A percentile compares a stretch with the other conserved stretches of the same genome.
Evolutionary conservation across 495 filamentous ascomycete species (phyloP).

Genomic region (Amniculicola lignicola): DNA sequence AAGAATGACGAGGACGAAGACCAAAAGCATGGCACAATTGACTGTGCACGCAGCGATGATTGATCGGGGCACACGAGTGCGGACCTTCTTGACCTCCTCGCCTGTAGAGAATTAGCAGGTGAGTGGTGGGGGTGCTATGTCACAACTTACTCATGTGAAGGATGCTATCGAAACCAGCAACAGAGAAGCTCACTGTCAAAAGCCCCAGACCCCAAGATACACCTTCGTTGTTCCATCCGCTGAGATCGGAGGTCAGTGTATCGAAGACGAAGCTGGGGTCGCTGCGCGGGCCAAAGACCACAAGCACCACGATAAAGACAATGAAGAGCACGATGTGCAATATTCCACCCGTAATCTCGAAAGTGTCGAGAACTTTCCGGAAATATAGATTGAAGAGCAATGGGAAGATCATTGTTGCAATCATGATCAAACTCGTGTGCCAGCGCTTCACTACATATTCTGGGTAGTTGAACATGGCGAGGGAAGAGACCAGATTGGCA

Average conservation of each 20-base stretch:
- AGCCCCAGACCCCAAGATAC: conserved; percentile 26
- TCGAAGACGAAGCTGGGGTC: conserved; percentile 25
- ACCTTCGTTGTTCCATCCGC: conserved; percentile 27
- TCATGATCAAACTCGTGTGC: conserved; percentile 22
- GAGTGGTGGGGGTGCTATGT: background rate
- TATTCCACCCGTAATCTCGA: conserved; percentile 23
- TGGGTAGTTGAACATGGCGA: conserved; percentile 41
- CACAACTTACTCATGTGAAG: conserved; percentile 32
- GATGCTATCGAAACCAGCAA: conserved; percentile 32
- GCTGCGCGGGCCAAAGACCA: conserved; percentile 6
- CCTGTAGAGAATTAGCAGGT: conserved; percentile 14
- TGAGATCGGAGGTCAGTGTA: conserved; percentile 8
- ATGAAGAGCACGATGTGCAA: conserved; percentile 21
- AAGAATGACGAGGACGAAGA: conserved; percentile 23
- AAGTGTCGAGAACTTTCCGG: conserved; percentile 11
- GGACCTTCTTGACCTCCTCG: conserved; percentile 33
- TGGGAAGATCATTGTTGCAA: conserved; percentile 33
- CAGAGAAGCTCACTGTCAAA: conserved; percentile 21
- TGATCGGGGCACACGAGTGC: conserved; percentile 21
- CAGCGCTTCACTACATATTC: conserved; percentile 38
- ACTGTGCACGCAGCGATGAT: conserved; percentile 16
- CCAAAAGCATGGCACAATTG: conserved; percentile 19
- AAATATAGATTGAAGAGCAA: conserved; percentile 51
- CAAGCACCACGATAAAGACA: conserved; percentile 14
- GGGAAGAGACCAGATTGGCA: conserved; percentile 22